phyloP scores from a whole-genome alignment of 306 rosid species.

The Trifolium pratense region DNA sequence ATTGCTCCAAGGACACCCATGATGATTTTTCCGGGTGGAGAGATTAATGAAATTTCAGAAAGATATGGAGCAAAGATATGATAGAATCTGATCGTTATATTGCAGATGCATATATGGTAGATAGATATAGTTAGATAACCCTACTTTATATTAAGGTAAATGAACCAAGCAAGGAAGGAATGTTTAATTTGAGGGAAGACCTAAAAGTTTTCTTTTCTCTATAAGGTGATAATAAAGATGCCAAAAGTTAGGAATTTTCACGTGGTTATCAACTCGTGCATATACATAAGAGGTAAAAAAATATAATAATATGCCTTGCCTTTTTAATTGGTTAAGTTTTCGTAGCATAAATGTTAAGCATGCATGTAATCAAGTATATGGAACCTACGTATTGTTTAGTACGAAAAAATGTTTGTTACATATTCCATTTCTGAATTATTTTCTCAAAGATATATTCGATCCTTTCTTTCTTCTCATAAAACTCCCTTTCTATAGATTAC shows the following conservation, averaged over 20 bases:
- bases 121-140: background rate
- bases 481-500: background rate
- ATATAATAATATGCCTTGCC: slow-evolving; percentile 11
- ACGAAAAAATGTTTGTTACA: slow-evolving; percentile 6
- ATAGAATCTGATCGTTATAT: slow-evolving; percentile 29
- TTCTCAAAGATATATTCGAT: background rate
- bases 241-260: slow-evolving; percentile 11
- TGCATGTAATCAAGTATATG: background rate
- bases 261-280: background rate
- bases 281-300: background rate
- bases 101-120: slow-evolving; percentile 27
- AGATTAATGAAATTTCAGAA: slow-evolving; percentile 2
- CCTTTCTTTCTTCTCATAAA: background rate
- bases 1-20: slow-evolving; percentile 80
- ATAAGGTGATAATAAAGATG: background rate
- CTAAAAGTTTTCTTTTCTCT: slow-evolving; percentile 51
- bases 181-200: slow-evolving; percentile 24
- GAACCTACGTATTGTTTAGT: background rate
- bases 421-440: background rate
- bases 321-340: background rate
- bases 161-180: slow-evolving; percentile 56
- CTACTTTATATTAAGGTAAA: background rate
- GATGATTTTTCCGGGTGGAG: slow-evolving; percentile 10
- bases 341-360: background rate
- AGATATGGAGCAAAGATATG: slow-evolving; percentile 24